Conservation (phyloP, 129 eudicot species). For the Kitagawia praeruptora region DNA sequence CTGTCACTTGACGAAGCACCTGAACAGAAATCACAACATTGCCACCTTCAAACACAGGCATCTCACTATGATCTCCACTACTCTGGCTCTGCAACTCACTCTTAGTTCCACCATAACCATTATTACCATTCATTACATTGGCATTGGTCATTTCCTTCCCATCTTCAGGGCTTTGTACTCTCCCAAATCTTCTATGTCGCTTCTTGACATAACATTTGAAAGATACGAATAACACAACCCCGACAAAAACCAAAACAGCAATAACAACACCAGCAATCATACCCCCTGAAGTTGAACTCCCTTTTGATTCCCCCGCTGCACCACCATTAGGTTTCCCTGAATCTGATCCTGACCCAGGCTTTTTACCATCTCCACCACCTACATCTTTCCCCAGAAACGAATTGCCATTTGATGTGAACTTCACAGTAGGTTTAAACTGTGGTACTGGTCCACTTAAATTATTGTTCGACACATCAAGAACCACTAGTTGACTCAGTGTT, state of each 20-base stretch:
- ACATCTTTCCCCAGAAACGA: conserved; percentile 22
- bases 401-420: conserved; percentile 31
- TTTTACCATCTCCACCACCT: conserved; percentile 19
- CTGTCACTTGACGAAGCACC: conserved; percentile 33
- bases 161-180: conserved; percentile 6
- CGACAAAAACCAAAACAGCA: conserved; percentile 29
- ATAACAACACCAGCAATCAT: conserved; percentile 51
- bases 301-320: conserved; percentile 23
- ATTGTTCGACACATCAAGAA: conserved; percentile 47
- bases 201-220: conserved; percentile 1
- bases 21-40: conserved; percentile 57
- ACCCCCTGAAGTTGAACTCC: conserved; percentile 22
- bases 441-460: conserved; percentile 48
- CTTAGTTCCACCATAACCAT: conserved; percentile 8
- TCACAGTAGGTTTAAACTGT: conserved; percentile 20
- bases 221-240: conserved; percentile 3
- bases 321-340: conserved; percentile 13
- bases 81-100: conserved; percentile 54
- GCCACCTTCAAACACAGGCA: conserved; percentile 42
- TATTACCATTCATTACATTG: not conserved
- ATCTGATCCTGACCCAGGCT: conserved; percentile 17
- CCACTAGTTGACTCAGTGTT: conserved; percentile 26
- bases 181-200: conserved; percentile 6
- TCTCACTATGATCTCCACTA: conserved; percentile 45
- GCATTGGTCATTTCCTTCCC: not conserved